A percentile compares a stretch with the other conserved stretches of the same genome.
phyloP scores from a whole-genome alignment of 345 rosid genomes.

The Erysimum cheiranthoides region DNA sequence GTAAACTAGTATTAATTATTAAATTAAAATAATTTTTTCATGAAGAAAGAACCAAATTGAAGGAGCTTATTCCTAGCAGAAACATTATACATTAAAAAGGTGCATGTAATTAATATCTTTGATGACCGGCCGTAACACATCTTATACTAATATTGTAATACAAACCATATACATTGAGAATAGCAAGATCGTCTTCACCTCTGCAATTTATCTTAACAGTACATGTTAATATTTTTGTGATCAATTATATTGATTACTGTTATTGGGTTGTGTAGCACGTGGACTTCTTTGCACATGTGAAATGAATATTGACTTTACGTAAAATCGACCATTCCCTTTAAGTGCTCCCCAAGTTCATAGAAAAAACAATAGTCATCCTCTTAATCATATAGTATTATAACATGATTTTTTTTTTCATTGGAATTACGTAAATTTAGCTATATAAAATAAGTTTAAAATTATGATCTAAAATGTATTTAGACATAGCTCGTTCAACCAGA shows the following conservation, averaged over 20 bases:
- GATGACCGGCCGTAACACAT: background rate
- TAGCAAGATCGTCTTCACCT: background rate
- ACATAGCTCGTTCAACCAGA: background rate
- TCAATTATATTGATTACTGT: background rate
- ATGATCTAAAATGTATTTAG: background rate
- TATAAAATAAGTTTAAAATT: background rate
- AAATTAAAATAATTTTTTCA: background rate
- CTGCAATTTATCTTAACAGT: background rate
- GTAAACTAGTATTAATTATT: background rate
- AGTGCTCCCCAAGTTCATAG: constrained; percentile 33
- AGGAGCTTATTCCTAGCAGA: constrained; percentile 14
- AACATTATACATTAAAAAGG: background rate
- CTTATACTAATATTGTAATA: background rate
- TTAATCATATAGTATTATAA: background rate
- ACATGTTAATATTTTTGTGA: background rate
- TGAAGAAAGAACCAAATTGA: background rate
- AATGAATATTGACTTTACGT: constrained; percentile 33
- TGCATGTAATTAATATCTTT: background rate
- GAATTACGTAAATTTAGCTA: background rate
- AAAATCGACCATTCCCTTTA: constrained; percentile 29
- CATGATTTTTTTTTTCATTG: background rate
- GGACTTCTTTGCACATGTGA: constrained; percentile 18
- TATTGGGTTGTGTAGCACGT: constrained; percentile 37
- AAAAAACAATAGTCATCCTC: constrained; percentile 25
- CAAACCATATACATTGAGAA: background rate